Evolutionary conservation across 2,329 filamentous ascomycete genomes (phyloP), one percentile per base, ranked within the genome.

Genomic region (Venturia nashicola): DNA sequence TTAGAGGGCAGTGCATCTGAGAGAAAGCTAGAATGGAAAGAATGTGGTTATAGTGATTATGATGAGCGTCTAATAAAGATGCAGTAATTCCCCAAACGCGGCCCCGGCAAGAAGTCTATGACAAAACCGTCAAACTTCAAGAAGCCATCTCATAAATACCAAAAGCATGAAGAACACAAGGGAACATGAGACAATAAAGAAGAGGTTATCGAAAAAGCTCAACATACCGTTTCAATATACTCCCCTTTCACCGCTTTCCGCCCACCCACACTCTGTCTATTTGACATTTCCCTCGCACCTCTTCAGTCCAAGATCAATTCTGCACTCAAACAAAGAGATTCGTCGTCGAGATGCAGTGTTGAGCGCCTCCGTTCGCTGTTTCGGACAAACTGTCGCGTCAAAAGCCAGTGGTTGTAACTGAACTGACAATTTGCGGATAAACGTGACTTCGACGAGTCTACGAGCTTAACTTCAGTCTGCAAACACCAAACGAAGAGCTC

Each of bases 181-280:
- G 48, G 34, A 34, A 16, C n/a, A 23, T 32, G 48, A 55, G 4
- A 34, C 27, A 8, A 14, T 5, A 34, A 34, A 16, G 27, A 34
- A 16, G 5, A 55, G 5, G 4, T 12, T 0, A 32, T n/a, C 11
- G n/a, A 34, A 55, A 55, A 18, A 0, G 18, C 18, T 51, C 46
- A 20, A 72, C 83, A 71, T 82, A 96, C 92, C 63, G 94, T 99
- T 77, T 97, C 93, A 67, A 99, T 97, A 74, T 97, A 97, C 76
- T 97, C 92, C 76, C 90, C 90, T 77, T 91, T 96, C 11, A 84
- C 82, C 61, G 86, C 80, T 73, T 92, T 89, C 70, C 75, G 69
- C 55, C 65, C 68, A 7, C 65, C 68, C 4, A 71, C 65, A 18
- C 65, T 67, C 32, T 72, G 69, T 59, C 74, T 69, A 5, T 73